phyloP scores from a whole-genome alignment of 2,329 filamentous ascomycete genomes.

The Fusarium caatingaense region DNA sequence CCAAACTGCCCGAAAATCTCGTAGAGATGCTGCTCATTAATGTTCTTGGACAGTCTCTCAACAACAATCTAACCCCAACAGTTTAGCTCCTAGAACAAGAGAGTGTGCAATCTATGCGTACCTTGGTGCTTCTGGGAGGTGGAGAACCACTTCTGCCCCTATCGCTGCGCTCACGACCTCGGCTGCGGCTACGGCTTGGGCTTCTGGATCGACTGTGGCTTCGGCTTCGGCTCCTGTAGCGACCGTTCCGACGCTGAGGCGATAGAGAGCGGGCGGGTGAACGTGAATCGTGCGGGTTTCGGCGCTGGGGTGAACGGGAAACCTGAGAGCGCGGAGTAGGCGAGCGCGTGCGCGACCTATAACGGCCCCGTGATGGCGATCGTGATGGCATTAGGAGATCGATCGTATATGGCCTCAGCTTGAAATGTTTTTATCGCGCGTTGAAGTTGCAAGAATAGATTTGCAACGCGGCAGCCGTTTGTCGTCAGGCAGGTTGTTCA shows the following conservation, averaged over 20 bases:
- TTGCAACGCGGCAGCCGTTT: constrained; percentile 19
- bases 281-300: constrained; percentile 50
- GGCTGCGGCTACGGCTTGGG: constrained; percentile 49
- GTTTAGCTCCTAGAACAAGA: constrained; percentile 19
- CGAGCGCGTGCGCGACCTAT: constrained; percentile 52
- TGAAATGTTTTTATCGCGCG: constrained; percentile 16
- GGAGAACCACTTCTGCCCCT: constrained; percentile 55
- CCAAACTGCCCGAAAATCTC: constrained; percentile 96
- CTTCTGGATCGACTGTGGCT: constrained; percentile 46
- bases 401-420: constrained; percentile 1
- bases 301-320: constrained; percentile 49
- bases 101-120: constrained; percentile 39
- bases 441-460: constrained; percentile 8
- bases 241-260: constrained; percentile 50
- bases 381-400: constrained; percentile 45
- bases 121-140: constrained; percentile 64
- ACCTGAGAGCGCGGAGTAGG: constrained; percentile 49
- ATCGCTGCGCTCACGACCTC: constrained; percentile 49
- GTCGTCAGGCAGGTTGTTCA: constrained; percentile 7
- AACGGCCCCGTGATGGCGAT: constrained; percentile 50
- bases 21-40: constrained; percentile 85
- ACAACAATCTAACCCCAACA: constrained; percentile 79
- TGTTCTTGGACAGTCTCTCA: constrained; percentile 94
- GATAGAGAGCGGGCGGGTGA: constrained; percentile 50
- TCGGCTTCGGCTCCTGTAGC: constrained; percentile 46